phyloP scores from a whole-genome alignment of 169 alveolate genomes.

The Plasmodium sp. region DNA sequence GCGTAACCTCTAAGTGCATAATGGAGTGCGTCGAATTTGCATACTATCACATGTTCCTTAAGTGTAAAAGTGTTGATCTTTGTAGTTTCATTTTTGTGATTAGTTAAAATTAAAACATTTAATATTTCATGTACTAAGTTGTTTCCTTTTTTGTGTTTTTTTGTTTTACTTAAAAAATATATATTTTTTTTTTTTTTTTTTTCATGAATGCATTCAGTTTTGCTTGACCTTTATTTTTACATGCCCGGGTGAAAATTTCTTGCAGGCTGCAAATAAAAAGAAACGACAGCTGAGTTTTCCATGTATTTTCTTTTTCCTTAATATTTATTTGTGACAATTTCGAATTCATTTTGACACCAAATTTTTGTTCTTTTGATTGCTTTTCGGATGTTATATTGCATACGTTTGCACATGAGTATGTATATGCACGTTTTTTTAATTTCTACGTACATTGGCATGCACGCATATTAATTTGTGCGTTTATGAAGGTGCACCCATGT shows the following conservation, averaged over 20 bases:
- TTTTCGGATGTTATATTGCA: neutral
- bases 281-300: neutral
- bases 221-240: constrained; percentile 5
- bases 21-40: constrained; percentile 8
- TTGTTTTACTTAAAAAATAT: neutral
- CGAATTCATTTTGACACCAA: neutral
- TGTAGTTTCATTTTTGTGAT: neutral
- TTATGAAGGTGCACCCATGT: neutral
- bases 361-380: constrained; percentile 25
- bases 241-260: neutral
- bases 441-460: neutral
- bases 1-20: neutral
- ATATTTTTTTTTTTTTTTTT: constrained; percentile 22
- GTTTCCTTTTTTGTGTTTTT: neutral
- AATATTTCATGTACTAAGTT: neutral
- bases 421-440: neutral
- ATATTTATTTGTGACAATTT: neutral
- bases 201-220: neutral
- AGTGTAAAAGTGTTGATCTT: neutral
- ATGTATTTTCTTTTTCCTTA: neutral
- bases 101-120: neutral
- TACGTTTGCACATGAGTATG: neutral
- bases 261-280: neutral
- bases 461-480: neutral
- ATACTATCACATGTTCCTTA: neutral